These are phyloP conservation scores for Fusarium sp. DNA, from an alignment of 2,329 filamentous ascomycete genomes.

Conservation along the genomic window DNA sequence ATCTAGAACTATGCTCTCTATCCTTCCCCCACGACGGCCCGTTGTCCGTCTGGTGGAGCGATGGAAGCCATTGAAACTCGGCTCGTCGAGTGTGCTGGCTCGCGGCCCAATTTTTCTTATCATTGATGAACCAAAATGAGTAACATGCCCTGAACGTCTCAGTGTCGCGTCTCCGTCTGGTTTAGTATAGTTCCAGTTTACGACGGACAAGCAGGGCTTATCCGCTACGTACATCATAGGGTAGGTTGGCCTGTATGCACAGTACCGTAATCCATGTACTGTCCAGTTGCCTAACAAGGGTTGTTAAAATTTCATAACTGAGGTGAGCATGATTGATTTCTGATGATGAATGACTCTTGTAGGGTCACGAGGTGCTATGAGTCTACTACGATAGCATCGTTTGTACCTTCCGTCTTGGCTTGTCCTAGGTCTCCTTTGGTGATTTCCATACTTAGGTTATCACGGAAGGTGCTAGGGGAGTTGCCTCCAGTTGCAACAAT, in stretches of 20 bases:
- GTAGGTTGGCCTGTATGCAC: background rate
- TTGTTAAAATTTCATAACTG: conserved; percentile 9
- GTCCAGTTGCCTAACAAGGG: conserved; percentile 1
- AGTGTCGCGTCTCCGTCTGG: conserved; percentile 34
- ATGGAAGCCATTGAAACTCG: conserved; percentile 33
- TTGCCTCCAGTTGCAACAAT: background rate
- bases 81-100: conserved; percentile 37
- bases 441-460: background rate
- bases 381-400: background rate
- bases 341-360: background rate
- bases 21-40: conserved; percentile 26
- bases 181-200: background rate
- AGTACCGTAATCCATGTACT: background rate
- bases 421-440: background rate
- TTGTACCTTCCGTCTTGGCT: conserved; percentile 7
- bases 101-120: conserved; percentile 35
- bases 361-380: conserved; percentile 17
- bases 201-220: background rate
- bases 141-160: conserved; percentile 24
- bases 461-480: conserved; percentile 7
- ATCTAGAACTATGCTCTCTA: no score
- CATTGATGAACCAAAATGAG: conserved; percentile 18
- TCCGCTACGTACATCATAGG: no score
- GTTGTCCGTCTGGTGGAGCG: conserved; percentile 15
- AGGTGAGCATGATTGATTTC: conserved; percentile 10